A percentile compares a stretch with the other conserved stretches of the same genome.
These are phyloP conservation scores for Aspergillus novoparasiticus DNA, from an alignment of 2,329 filamentous ascomycete species.

Conservation along the genomic window DNA sequence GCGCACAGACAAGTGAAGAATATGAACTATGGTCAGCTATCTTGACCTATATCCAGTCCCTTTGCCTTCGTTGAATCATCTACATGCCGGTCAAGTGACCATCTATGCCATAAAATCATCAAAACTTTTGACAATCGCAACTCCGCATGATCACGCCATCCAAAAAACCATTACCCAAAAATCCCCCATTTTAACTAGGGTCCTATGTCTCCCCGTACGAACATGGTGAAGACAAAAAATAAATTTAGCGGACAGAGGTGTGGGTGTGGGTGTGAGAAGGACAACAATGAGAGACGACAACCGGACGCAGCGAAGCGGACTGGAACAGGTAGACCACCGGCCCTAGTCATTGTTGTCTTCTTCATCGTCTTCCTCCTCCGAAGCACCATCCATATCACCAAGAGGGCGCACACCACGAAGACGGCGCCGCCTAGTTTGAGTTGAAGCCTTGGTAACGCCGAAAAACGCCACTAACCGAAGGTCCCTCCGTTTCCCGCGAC, in stretches of 20 bases:
- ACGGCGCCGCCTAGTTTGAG: constrained; percentile 33
- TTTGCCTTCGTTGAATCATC: constrained; percentile 12
- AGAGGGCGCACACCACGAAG: constrained; percentile 46
- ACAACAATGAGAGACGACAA: constrained; percentile 20
- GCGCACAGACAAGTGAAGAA: neutral
- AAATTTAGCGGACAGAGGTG: constrained; percentile 5
- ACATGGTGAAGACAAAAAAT: constrained; percentile 11
- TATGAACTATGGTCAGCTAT: constrained; percentile 60
- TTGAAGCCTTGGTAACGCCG: constrained; percentile 47
- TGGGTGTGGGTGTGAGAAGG: constrained; percentile 11
- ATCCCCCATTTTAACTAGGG: constrained; percentile 7
- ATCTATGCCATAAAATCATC: constrained; percentile 18
- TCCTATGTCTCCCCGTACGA: constrained; percentile 12
- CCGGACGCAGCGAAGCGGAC: constrained; percentile 15
- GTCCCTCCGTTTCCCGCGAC: constrained; percentile 34
- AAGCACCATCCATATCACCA: constrained; percentile 54
- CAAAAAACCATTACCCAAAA: constrained; percentile 19
- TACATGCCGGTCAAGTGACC: constrained; percentile 15
- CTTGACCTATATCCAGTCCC: constrained; percentile 55
- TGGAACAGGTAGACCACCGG: constrained; percentile 16
- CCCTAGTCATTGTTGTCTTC: constrained; percentile 53
- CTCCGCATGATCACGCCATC: constrained; percentile 23
- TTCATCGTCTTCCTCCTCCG: constrained; percentile 58
- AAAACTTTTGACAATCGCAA: constrained; percentile 23
- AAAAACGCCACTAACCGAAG: constrained; percentile 41